phyloP scores from a whole-genome alignment of 176 grass and related monocot species.

The sorghum (Sorghum bicolor) region Sorghum_bicolor_NCBIv3 NC_012872.2:57547001-57547500 shows the following conservation, averaged over 20 bases:
- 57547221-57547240: background rate
- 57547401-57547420: background rate
- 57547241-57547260: no score
- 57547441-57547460: background rate
- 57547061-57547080: conserved; percentile 60
- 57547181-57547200: conserved; percentile 9
- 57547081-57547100: background rate
- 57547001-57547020: conserved; percentile 47
- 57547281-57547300: no score
- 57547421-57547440: background rate
- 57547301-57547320: background rate
- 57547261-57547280: no score
- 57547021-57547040: conserved; percentile 44
- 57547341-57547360: background rate
- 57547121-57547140: conserved; percentile 5
- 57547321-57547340: background rate
- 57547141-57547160: conserved; percentile 42
- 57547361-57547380: background rate
- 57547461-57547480: no score
- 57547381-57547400: background rate
- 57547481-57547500: background rate
- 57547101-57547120: background rate
- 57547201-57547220: background rate
- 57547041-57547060: conserved; percentile 16
- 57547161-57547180: conserved; percentile 23